Evolutionary conservation across 345 rosid genomes (phyloP), one percentile per base, ranked within the genome.

Genomic region (Acer saccharum): DNA sequence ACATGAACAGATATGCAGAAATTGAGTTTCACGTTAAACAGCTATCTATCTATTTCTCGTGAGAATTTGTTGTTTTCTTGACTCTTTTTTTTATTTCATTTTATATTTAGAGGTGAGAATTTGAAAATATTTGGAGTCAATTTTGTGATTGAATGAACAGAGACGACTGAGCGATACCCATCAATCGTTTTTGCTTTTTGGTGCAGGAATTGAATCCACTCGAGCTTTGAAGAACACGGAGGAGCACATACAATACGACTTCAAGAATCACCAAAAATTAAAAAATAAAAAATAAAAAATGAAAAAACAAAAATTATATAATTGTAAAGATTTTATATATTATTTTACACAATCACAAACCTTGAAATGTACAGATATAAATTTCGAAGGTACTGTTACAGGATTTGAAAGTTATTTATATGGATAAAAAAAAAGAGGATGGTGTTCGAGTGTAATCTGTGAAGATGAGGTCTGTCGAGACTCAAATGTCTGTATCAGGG

Each of bases 121-220:
- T 0, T 35, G 71, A 68, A 81, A 85, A 85, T 83, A 87, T 83
- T 86, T 58, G 1, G 23, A 4, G 48, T 10, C 68, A 13, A 52
- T 58, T 21, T 10, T 12, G 25, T 12, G 46, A 81, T 20, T 70
- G 80, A 67, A 71, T 80, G 84, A 77, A 70, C 71, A 46, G 43
- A 25, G 74, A 76, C n/a, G 75, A 81, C 54, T 6, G 79, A 78
- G 50, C n/a, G 23, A 80, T 63, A 35, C 68, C 50, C 75, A 75
- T 80, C 83, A 80, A 80, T 72, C 82, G 72, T 35, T 35, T 35
- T 32, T 32, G 35, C 35, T 16, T 81, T 43, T 55, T 52, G 18
- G 0, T 43, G 46, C 46, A 43, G 46, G 46, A 43, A 43, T 25
- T 21, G 69, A 75, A 55, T 21, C 57, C 39, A 39, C 39, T 35